Base-by-base conservation (phyloP, 1,139 yeast species). In the Entelexis paramagnoliae region DNA sequence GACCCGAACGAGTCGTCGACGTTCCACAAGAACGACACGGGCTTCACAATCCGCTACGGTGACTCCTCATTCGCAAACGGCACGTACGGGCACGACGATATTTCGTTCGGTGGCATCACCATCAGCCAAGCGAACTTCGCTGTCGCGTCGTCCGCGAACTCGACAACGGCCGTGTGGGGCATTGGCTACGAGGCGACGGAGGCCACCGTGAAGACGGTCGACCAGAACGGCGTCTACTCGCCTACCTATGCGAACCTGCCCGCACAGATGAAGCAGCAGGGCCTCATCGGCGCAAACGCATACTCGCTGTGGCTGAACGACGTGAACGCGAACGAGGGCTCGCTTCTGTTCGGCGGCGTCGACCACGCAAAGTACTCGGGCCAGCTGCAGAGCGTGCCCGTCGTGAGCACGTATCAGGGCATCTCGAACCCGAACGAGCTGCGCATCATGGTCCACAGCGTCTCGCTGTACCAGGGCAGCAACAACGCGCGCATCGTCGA, bases 1-100 rank as follows among this genome's bases (percentile, higher is more conserved):
- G 68, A 77, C 60, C 66, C 68, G 26, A 53, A 63, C 28, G 51
- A 61, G 5, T 77, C 82, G 0, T 54, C 72, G 1, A 60, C 79
- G 6, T 80, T 72, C 67, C 49, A 60, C 9, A 13, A 13, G 20
- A 55, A 57, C 51, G 38, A 41, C 16, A 52, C 60, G 2, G 55
- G 50, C 28, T 66, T 65, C 53, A 40, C 29, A 39, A 63, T 63
- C 50, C 20, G 47, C 26, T 85, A 85, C 60, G 89, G 81, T 32
- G 94, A 84, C 64, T 63, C 65, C 8, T 72, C 85, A 16, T 54
- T 48, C 26, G 88, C 89, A 17, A 46, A 4, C 53, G 91, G 93
- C 44, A 62, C 70, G 43, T 81, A 80, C 79, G 84, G 80, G 49
- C 68, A 68, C 49, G 91, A 82, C 60, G 65, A 67, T 36, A 66